These are phyloP conservation scores for Agastache rugosa DNA, from an alignment of 257 asterid species.

Conservation along the genomic window DNA sequence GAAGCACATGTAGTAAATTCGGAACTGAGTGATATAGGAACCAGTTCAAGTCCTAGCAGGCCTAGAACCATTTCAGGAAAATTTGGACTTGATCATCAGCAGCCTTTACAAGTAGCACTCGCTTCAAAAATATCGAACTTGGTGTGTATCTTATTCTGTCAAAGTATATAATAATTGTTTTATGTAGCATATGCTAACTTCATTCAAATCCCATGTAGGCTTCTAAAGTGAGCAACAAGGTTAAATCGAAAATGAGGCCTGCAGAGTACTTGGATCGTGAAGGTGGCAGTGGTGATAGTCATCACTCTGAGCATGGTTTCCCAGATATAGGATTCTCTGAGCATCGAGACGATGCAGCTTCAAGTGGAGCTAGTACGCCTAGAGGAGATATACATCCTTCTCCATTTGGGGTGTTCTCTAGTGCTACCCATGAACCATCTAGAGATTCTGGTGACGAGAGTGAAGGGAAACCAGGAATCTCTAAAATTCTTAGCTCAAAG, in stretches of 20 bases:
- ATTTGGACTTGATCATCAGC: conserved; percentile 86
- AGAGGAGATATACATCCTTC: conserved; percentile 72
- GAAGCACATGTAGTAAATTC: conserved; percentile 51
- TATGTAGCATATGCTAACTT: conserved; percentile 41
- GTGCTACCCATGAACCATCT: conserved; percentile 45
- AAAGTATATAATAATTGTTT: conserved; percentile 6
- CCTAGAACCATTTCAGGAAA: conserved; percentile 55
- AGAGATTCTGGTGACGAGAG: conserved; percentile 76
- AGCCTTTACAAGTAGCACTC: conserved; percentile 80
- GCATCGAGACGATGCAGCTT: conserved; percentile 80
- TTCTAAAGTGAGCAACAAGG: conserved; percentile 86
- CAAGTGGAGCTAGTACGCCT: conserved; percentile 91
- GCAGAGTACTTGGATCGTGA: conserved; percentile 64
- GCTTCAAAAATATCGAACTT: conserved; percentile 84
- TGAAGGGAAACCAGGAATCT: conserved; percentile 72
- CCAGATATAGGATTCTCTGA: conserved; percentile 53
- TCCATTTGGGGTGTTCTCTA: conserved; percentile 71
- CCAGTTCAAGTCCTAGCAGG: conserved; percentile 52
- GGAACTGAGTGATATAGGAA: conserved; percentile 41
- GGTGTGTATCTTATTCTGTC: conserved; percentile 54
- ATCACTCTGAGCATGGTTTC: conserved; percentile 65
- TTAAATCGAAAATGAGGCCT: conserved; percentile 72
- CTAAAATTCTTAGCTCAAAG: conserved; percentile 68
- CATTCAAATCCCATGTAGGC: conserved; percentile 57
- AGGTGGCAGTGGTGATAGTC: conserved; percentile 72